A percentile compares a stretch with the other conserved stretches of the same genome.
These are phyloP conservation scores for Cairneyella variabilis DNA, from an alignment of 495 filamentous ascomycete genomes.

Conservation along the genomic window DNA sequence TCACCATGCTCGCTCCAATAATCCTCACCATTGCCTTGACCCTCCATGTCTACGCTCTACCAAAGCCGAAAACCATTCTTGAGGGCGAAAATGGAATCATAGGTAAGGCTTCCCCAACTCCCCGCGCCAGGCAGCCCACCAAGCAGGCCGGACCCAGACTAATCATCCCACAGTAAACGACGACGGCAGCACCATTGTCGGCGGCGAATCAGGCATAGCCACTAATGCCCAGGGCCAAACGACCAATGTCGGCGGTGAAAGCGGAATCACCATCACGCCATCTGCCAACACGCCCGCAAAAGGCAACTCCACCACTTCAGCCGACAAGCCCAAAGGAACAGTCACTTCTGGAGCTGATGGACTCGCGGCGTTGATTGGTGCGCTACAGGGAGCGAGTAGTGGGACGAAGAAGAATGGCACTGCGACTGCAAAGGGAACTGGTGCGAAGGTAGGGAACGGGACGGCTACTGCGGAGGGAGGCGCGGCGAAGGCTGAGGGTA, in stretches of 20 bases:
- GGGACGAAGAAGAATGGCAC: not conserved
- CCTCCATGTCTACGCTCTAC: not conserved
- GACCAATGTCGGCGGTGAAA: not conserved
- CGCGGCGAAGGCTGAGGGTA: not conserved
- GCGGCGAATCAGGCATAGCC: conserved; percentile 1
- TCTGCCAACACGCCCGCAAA: not conserved
- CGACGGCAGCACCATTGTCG: not conserved
- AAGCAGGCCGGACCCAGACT: too few species aligned
- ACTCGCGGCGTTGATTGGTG: not conserved
- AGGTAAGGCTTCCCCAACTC: not conserved
- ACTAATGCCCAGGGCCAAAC: not conserved
- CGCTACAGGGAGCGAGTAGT: not conserved
- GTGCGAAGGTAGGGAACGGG: not conserved
- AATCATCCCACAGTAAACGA: not conserved
- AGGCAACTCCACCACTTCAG: not conserved
- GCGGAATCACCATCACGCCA: not conserved
- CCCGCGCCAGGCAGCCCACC: too few species aligned
- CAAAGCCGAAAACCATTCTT: not conserved
- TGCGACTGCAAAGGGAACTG: not conserved
- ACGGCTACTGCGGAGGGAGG: not conserved
- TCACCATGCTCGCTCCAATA: too few species aligned
- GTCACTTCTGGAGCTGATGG: not conserved
- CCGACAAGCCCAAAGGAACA: not conserved
- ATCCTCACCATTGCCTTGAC: too few species aligned
- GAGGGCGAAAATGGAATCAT: conserved; percentile 6